A percentile compares a stretch with the other conserved stretches of the same genome.
These are phyloP conservation scores for Colletotrichum sojae DNA, from an alignment of 2,329 filamentous ascomycete genomes.

Conservation along the genomic window DNA sequence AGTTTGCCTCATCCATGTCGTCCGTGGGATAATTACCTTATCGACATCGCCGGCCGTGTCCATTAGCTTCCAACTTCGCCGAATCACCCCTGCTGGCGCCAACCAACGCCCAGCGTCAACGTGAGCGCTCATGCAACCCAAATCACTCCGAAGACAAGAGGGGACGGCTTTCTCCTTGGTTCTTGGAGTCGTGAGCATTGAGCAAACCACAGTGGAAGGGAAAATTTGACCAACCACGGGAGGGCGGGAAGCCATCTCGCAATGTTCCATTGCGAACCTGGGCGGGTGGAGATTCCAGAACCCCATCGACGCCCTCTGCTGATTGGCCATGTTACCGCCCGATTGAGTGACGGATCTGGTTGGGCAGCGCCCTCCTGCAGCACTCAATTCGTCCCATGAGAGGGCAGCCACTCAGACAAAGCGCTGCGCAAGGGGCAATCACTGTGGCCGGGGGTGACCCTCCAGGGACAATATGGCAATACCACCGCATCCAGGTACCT, in stretches of 20 bases:
- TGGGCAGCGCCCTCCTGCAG: conserved; percentile 40
- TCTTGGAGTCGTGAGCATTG: not conserved
- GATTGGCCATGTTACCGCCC: conserved; percentile 53
- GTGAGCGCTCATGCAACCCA: conserved; percentile 16
- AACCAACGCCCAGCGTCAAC: conserved; percentile 8
- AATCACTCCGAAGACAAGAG: not conserved
- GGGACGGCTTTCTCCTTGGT: too few relatives aligned
- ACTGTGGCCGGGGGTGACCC: too few relatives aligned
- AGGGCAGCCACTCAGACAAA: not conserved
- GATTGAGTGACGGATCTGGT: conserved; percentile 47
- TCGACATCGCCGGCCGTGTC: not conserved
- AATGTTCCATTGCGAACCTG: too few relatives aligned
- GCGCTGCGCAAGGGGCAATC: conserved; percentile 1
- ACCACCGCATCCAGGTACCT: not conserved
- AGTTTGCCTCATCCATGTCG: conserved; percentile 30
- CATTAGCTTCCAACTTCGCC: not conserved
- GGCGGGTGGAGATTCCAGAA: conserved; percentile 18
- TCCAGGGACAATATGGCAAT: not conserved
- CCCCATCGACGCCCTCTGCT: conserved; percentile 27
- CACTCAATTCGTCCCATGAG: conserved; percentile 14
- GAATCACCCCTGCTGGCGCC: not conserved
- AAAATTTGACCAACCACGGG: conserved; percentile 18
- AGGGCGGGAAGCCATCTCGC: conserved; percentile 23
- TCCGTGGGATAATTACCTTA: not conserved
- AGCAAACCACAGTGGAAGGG: not conserved